A percentile compares a stretch with the other conserved stretches of the same genome.
Conservation (phyloP, 2,329 filamentous ascomycete genomes). For the Ascochyta clinopodiicola region DNA sequence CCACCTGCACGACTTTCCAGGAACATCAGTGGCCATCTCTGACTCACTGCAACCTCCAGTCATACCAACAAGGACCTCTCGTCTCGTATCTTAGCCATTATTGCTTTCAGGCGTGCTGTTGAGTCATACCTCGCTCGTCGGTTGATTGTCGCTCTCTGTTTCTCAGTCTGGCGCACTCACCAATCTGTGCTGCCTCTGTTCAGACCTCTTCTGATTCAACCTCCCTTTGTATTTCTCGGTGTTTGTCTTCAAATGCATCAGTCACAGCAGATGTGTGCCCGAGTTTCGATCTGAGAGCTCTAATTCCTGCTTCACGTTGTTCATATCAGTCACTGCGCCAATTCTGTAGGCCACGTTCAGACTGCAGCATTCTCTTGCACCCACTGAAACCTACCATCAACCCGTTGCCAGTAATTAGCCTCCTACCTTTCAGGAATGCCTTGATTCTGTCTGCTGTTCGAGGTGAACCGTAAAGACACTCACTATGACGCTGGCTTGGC, state of each 20-base stretch:
- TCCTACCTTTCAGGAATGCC: neutral
- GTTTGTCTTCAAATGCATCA: too few species aligned
- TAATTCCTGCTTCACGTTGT: too few species aligned
- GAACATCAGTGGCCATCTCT: neutral
- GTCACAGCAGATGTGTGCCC: too few species aligned
- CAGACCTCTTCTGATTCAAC: too few species aligned
- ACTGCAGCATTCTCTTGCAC: too few species aligned
- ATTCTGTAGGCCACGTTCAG: too few species aligned
- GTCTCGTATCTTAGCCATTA: neutral
- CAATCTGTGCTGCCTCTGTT: neutral
- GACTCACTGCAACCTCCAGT: slow-evolving; percentile 1
- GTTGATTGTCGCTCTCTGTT: neutral
- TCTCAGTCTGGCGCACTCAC: too few species aligned
- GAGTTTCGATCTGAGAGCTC: too few species aligned
- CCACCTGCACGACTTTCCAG: neutral
- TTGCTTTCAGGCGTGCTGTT: neutral
- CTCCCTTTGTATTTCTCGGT: too few species aligned
- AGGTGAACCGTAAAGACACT: neutral
- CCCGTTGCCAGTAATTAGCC: neutral
- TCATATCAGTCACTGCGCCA: too few species aligned
- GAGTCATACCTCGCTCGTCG: neutral
- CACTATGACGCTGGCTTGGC: slow-evolving; percentile 4
- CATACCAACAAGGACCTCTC: neutral
- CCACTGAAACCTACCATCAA: too few species aligned
- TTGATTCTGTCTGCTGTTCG: neutral